Conservation (phyloP, 108 stramenopile genomes). For the Poteriospumella lacustris region DNA sequence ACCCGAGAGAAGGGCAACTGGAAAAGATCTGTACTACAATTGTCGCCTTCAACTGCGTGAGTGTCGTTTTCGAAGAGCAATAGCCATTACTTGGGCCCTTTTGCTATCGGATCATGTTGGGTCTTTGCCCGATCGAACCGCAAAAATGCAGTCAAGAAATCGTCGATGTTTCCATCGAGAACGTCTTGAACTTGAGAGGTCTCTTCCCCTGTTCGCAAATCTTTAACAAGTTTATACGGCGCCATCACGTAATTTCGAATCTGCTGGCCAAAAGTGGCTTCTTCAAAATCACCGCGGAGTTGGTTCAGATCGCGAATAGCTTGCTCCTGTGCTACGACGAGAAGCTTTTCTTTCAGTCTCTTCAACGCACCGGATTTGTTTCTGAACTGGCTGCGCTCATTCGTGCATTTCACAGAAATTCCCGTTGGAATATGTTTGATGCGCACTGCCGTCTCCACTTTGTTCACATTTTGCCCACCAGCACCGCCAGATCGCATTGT, state of each 20-base stretch:
- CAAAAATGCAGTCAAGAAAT: background rate
- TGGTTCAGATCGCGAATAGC: conserved; percentile 17
- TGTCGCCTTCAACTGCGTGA: no score
- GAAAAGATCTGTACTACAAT: no score
- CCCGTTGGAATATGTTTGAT: conserved; percentile 51
- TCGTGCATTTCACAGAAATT: conserved; percentile 39
- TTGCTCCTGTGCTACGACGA: background rate
- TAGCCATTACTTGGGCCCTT: no score
- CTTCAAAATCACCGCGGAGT: conserved; percentile 45
- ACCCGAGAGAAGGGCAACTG: no score
- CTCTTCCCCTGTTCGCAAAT: conserved; percentile 79
- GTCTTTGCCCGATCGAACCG: no score
- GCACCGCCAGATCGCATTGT: conserved; percentile 44
- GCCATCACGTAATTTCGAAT: conserved; percentile 94
- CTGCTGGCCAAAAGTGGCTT: conserved; percentile 82
- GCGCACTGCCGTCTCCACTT: conserved; percentile 50
- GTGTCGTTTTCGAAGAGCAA: no score
- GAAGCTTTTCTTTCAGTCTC: background rate
- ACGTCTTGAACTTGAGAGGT: conserved; percentile 70
- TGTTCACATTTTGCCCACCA: conserved; percentile 55
- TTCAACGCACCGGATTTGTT: conserved; percentile 23
- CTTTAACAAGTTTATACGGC: conserved; percentile 95
- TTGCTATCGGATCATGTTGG: no score
- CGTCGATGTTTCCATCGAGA: conserved; percentile 67
- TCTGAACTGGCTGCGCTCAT: conserved; percentile 40